phyloP scores from a whole-genome alignment of 2,329 filamentous ascomycete genomes.

The Pseudopithomyces chartarum region DNA sequence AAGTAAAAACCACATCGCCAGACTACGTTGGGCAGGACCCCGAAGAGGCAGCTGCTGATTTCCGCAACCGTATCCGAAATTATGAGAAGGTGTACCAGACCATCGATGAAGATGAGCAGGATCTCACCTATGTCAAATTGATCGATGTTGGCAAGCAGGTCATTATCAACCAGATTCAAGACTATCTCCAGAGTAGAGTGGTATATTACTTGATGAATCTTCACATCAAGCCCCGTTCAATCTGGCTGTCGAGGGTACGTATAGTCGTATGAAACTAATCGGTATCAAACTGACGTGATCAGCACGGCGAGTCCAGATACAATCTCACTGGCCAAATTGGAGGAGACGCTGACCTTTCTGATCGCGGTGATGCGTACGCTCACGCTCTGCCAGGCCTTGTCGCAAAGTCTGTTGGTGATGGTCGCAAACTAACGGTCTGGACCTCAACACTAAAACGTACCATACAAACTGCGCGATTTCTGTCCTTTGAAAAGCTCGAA shows the following conservation, averaged over 20 bases:
- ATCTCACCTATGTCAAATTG: conserved; percentile 94
- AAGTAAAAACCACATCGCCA: conserved; percentile 95
- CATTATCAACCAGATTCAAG: conserved; percentile 96
- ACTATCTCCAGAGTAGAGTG: conserved; percentile 93
- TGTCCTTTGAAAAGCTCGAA: conserved; percentile 92
- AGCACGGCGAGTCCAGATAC: conserved; percentile 94
- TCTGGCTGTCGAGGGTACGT: conserved; percentile 91
- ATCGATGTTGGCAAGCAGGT: conserved; percentile 96
- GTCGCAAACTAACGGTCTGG: conserved; percentile 71
- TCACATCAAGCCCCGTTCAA: conserved; percentile 93
- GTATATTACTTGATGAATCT: conserved; percentile 99
- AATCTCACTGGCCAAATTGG: conserved; percentile 92
- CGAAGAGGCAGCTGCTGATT: conserved; percentile 86
- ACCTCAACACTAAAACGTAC: conserved; percentile 81
- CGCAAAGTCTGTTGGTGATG: conserved; percentile 81
- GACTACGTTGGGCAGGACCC: conserved; percentile 96
- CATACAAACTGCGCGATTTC: conserved; percentile 85
- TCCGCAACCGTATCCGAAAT: conserved; percentile 90
- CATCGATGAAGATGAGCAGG: conserved; percentile 84
- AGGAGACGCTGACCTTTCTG: conserved; percentile 85
- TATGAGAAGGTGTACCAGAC: conserved; percentile 98
- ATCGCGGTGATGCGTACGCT: conserved; percentile 86
- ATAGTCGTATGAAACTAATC: neutral
- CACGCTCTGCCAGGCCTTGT: conserved; percentile 83
- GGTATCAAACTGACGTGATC: conserved; percentile 20